These are phyloP conservation scores for Ochromonas danica DNA, from an alignment of 108 stramenopile genomes.

Conservation along the genomic window DNA sequence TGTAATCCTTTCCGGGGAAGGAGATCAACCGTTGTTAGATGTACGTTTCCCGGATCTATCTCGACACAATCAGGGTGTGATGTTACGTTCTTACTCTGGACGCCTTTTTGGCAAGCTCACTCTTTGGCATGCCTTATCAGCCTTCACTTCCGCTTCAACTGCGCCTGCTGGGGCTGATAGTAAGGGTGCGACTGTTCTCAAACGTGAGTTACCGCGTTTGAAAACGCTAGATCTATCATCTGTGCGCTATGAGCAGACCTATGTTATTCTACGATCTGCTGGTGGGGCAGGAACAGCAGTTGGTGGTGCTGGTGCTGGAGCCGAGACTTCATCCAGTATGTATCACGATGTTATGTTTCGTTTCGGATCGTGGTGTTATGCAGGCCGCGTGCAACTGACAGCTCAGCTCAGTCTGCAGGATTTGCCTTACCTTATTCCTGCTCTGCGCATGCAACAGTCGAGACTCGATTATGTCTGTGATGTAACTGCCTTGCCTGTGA, in stretches of 20 bases:
- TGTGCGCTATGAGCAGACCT: constrained; percentile 65
- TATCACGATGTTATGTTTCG: constrained; percentile 62
- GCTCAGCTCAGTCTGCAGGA: constrained; percentile 55
- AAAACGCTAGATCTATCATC: constrained; percentile 49
- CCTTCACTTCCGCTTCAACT: background rate
- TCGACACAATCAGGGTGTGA: constrained; percentile 42
- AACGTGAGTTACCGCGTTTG: background rate
- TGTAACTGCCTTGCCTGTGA: constrained; percentile 44
- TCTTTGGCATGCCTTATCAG: constrained; percentile 48
- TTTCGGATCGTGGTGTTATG: constrained; percentile 70
- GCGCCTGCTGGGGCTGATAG: no score
- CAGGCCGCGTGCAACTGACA: constrained; percentile 58
- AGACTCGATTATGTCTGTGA: constrained; percentile 62
- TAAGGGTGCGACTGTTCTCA: no score
- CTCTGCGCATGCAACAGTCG: constrained; percentile 63
- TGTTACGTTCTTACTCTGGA: constrained; percentile 45
- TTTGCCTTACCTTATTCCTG: constrained; percentile 65
- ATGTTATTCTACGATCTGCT: constrained; percentile 53
- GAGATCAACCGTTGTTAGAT: constrained; percentile 68
- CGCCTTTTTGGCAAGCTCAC: constrained; percentile 46
- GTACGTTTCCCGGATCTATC: constrained; percentile 68
- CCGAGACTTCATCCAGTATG: background rate
- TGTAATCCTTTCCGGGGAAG: constrained; percentile 55
- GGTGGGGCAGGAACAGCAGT: background rate
- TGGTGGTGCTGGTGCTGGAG: no score